Conservation (phyloP, 2,329 filamentous ascomycete genomes). For the Fusarium irregulare region DNA sequence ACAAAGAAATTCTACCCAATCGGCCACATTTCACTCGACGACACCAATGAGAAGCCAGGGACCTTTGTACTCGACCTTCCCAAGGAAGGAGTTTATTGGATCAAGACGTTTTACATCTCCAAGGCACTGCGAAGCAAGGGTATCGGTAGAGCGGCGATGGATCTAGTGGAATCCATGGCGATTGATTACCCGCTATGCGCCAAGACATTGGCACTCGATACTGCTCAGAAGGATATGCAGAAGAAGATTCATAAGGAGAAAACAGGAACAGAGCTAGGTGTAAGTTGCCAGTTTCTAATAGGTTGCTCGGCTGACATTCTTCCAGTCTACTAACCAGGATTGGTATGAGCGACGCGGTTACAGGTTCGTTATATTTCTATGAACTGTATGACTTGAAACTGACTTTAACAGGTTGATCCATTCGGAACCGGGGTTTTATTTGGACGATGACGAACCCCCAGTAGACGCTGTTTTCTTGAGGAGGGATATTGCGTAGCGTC, state of each 20-base stretch:
- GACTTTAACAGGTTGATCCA: slow-evolving; percentile 29
- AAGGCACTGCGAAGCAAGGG: slow-evolving; percentile 42
- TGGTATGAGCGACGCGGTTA: slow-evolving; percentile 49
- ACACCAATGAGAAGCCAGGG: slow-evolving; percentile 23
- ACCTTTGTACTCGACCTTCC: slow-evolving; percentile 32
- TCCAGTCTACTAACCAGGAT: slow-evolving; percentile 45
- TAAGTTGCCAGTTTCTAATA: background rate
- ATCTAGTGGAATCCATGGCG: slow-evolving; percentile 45
- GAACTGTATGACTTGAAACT: background rate
- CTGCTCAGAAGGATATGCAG: slow-evolving; percentile 41
- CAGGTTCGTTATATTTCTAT: background rate
- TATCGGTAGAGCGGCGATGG: slow-evolving; percentile 48
- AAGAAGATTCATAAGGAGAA: slow-evolving; percentile 1
- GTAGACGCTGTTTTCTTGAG: slow-evolving; percentile 22
- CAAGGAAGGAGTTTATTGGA: slow-evolving; percentile 42
- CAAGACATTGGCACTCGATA: slow-evolving; percentile 44
- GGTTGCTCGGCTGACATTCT: background rate
- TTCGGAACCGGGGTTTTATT: slow-evolving; percentile 10
- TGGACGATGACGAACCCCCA: background rate
- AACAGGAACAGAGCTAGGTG: slow-evolving; percentile 13
- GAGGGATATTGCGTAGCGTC: slow-evolving; percentile 11
- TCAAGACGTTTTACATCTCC: slow-evolving; percentile 48
- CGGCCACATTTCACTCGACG: slow-evolving; percentile 44
- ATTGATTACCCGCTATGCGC: slow-evolving; percentile 42
- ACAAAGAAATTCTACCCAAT: slow-evolving; percentile 29